Evolutionary conservation across 805 yeast species (phyloP), one percentile per base, ranked within the genome.

Genomic region (Nakazawaea ambrosiae): DNA sequence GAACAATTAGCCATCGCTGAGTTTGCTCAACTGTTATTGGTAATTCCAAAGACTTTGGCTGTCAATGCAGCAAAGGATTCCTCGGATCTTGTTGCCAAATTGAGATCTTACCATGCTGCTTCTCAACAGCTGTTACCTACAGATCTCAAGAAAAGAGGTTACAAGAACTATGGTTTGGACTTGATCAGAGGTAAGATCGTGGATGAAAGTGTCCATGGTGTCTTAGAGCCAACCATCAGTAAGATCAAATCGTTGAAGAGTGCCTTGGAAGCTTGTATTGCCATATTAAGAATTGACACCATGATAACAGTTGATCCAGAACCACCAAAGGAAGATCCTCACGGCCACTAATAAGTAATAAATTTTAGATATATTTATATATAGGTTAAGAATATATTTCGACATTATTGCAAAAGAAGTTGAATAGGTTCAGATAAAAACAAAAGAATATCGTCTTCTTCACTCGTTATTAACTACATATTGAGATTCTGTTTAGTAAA

Each of bases 1-100:
- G 98, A 92, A 61, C 98, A 92, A 61, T 73, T 92, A 53, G 97
- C 98, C 14, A 92, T 92, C 64, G 95, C 97, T 1, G 98, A 90
- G 65, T 92, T 92, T 68, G 97, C 98, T 26, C 73, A 73, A 46
- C 89, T 97, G 1, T 67, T 92, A 49, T 70, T 92, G 40, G 73
- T 88, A 15, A 90, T 92, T 49, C 99, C 99, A 59, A 92, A 90
- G 73, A 92, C 97, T 2, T 66, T 92, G 50, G 97, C 97, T 2
- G 88, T 85, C 25, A 92, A 92, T 56, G 98, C 98, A 7, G 99
- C 97, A 30, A 92, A 90, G 62, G 99, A 92, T 62, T 79, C 97
- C 1, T 78, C 90, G 23, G 99, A 94, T 46, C 73, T 92, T 48
- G 87, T 92, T 46, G 95, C 98, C 42, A 92, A 89, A 63, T 71